These are phyloP conservation scores for Leccinum rimulosum DNA, from an alignment of 768 basidiomycete species.

Conservation along the genomic window DNA sequence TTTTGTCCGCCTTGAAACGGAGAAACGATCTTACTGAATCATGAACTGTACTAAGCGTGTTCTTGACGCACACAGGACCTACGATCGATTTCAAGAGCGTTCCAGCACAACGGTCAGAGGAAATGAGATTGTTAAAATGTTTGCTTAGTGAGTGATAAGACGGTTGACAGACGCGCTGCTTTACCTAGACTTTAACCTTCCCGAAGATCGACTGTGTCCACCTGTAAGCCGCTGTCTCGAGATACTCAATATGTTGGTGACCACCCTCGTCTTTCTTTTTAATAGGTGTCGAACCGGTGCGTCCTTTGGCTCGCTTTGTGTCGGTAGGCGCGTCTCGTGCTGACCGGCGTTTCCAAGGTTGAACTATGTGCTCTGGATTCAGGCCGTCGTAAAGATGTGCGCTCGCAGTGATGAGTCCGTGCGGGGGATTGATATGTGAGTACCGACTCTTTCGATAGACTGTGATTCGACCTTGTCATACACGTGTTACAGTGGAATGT, in stretches of 20 bases:
- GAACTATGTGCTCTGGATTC: constrained; percentile 86
- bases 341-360: constrained; percentile 43
- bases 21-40: background rate
- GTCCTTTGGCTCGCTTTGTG: background rate
- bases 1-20: background rate
- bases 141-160: constrained; percentile 39
- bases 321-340: background rate
- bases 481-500: constrained; percentile 54
- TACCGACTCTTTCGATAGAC: background rate
- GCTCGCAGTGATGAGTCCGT: constrained; percentile 25
- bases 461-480: background rate
- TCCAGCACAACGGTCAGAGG: constrained; percentile 60
- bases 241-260: background rate
- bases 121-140: background rate
- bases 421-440: constrained; percentile 73
- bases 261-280: background rate
- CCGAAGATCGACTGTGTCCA: constrained; percentile 74
- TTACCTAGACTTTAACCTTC: constrained; percentile 70
- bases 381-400: constrained; percentile 54
- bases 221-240: constrained; percentile 53
- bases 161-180: constrained; percentile 78
- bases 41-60: constrained; percentile 17
- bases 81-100: constrained; percentile 77
- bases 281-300: constrained; percentile 74
- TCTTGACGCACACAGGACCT: constrained; percentile 24